Percentiles rank a stretch among this genome's conserved stretches.
phyloP scores from a whole-genome alignment of 306 rosid genomes.

The Corylus americana region DNA sequence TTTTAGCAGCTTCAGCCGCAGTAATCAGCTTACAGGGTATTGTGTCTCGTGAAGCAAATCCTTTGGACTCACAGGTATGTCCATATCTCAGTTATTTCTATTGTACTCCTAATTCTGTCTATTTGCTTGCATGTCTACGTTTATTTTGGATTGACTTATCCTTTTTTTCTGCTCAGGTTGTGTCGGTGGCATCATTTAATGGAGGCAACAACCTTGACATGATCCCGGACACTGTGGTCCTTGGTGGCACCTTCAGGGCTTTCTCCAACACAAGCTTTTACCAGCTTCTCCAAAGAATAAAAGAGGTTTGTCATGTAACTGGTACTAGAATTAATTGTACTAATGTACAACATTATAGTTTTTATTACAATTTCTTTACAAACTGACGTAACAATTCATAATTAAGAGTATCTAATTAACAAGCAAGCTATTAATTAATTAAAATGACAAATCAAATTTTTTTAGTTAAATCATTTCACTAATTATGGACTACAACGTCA shows the following conservation, averaged over 20 bases:
- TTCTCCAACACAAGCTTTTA: slow-evolving; percentile 89
- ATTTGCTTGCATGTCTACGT: too few relatives aligned
- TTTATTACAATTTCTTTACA: background rate
- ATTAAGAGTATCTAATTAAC: too few relatives aligned
- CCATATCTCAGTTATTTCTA: background rate
- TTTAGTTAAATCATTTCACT: too few relatives aligned
- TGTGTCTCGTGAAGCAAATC: slow-evolving; percentile 92
- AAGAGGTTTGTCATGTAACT: slow-evolving; percentile 51
- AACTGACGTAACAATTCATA: too few relatives aligned
- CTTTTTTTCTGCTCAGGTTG: slow-evolving; percentile 49
- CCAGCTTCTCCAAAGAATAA: slow-evolving; percentile 72
- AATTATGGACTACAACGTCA: too few relatives aligned
- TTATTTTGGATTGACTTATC: background rate
- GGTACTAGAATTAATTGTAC: background rate
- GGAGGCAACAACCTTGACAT: slow-evolving; percentile 75
- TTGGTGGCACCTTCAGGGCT: slow-evolving; percentile 92
- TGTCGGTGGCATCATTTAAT: slow-evolving; percentile 79
- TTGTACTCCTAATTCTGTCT: too few relatives aligned
- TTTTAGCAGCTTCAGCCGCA: slow-evolving; percentile 82
- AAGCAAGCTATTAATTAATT: too few relatives aligned
- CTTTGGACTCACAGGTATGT: slow-evolving; percentile 81
- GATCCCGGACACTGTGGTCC: slow-evolving; percentile 65
- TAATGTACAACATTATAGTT: background rate
- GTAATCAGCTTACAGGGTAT: slow-evolving; percentile 92
- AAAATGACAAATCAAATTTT: too few relatives aligned